Evolutionary conservation across 2,329 filamentous ascomycete genomes (phyloP).

Genomic region (Ophiostoma montium): DNA sequence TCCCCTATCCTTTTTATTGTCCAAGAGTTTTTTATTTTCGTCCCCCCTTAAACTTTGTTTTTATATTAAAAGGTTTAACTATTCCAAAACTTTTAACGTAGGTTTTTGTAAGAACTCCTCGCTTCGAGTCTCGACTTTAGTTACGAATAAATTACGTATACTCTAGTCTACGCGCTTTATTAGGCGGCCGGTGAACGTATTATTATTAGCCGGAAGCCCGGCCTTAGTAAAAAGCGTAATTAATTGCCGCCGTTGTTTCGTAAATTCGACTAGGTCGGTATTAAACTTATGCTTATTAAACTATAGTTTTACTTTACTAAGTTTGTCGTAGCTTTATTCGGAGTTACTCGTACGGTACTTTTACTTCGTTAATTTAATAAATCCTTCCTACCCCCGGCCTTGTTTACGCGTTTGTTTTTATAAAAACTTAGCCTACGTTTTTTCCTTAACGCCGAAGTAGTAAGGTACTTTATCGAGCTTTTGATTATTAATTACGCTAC

Average conservation of each 20-base stretch:
- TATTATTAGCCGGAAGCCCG: not conserved
- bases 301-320: no score
- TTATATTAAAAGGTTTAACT: no score
- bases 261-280: not conserved
- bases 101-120: no score
- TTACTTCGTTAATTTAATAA: no score
- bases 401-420: not conserved
- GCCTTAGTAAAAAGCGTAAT: not conserved
- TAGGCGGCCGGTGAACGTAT: not conserved
- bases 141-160: not conserved
- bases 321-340: not conserved
- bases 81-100: no score
- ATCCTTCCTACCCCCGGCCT: no score
- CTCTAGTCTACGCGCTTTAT: not conserved
- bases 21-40: no score
- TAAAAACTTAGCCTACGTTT: not conserved
- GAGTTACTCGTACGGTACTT: not conserved
- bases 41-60: no score
- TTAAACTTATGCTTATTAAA: not conserved
- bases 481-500: not conserved
- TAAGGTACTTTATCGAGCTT: not conserved
- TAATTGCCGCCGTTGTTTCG: not conserved
- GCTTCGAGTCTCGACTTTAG: no score
- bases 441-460: not conserved
- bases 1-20: no score